Conservation (phyloP, 1,139 yeast species). For the Suzukiozyma palmioleophila region DNA sequence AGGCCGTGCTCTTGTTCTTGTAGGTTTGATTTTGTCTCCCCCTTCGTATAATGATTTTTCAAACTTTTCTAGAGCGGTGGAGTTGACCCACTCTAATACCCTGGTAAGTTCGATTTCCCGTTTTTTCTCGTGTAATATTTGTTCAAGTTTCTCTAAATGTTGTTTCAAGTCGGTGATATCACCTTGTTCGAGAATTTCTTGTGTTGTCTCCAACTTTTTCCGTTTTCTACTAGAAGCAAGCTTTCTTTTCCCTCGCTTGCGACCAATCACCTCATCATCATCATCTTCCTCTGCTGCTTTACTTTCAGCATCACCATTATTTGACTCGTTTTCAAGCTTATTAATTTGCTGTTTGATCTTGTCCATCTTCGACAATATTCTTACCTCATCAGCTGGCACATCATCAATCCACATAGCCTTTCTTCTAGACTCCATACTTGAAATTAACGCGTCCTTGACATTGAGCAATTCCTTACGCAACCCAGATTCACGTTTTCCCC, state of each 20-base stretch:
- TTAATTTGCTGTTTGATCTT: slow-evolving; percentile 16
- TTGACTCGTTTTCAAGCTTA: slow-evolving; percentile 8
- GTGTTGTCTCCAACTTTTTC: slow-evolving; percentile 20
- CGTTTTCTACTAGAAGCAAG: slow-evolving; percentile 16
- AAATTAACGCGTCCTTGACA: slow-evolving; percentile 50
- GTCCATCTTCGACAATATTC: slow-evolving; percentile 33
- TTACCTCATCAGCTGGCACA: slow-evolving; percentile 38
- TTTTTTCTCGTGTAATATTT: slow-evolving; percentile 25
- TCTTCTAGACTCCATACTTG: slow-evolving; percentile 58
- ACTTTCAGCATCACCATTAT: slow-evolving; percentile 9
- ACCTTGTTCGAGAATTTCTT: slow-evolving; percentile 28
- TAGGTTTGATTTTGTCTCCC: slow-evolving; percentile 32
- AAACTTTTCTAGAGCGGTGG: slow-evolving; percentile 46
- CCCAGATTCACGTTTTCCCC: slow-evolving; percentile 72
- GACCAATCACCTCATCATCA: slow-evolving; percentile 18
- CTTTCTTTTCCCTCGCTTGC: slow-evolving; percentile 21
- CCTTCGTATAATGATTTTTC: slow-evolving; percentile 59
- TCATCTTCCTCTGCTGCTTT: slow-evolving; percentile 17
- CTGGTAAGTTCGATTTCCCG: slow-evolving; percentile 40
- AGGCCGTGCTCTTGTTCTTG: slow-evolving; percentile 18
- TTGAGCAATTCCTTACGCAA: slow-evolving; percentile 58
- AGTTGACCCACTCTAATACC: slow-evolving; percentile 60
- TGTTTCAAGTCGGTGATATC: slow-evolving; percentile 25
- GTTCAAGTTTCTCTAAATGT: slow-evolving; percentile 22
- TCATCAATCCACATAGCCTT: slow-evolving; percentile 45